Evolutionary conservation across 257 asterid genomes (phyloP), one percentile per base, ranked within the genome.

Genomic region (Osmanthus fragrans): DNA sequence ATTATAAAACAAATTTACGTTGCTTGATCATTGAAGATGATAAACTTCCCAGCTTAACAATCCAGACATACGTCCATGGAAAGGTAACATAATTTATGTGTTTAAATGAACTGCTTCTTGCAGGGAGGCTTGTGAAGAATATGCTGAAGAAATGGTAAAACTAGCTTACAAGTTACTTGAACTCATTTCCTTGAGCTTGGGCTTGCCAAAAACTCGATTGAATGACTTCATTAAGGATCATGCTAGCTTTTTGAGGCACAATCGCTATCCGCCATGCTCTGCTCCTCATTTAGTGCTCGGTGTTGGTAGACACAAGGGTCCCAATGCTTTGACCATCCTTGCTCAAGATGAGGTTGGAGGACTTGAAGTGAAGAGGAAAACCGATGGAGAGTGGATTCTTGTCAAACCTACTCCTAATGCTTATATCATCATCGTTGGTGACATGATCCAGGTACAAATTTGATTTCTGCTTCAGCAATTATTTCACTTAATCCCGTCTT

Each of bases 301-400:
- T 2, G 91, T 90, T 4, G 94, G 96, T n/a, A 73, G 91, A 15
- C 97, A 92, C 82, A 92, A 87, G 85, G 97, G 90, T 49, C 89
- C 85, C 0, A 92, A 87, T 39, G 88, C 87, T 40, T 77, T 91
- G 81, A 91, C 95, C 10, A 82, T 90, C 42, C 84, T 91, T 70
- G 90, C 84, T 74, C 97, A 92, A 68, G 97, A 92, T 49, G 83
- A 87, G 1, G 90, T 89, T 29, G 96, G 93, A 2, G 97, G 97
- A 11, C 94, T 91, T 36, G 85, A 92, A 80, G 94, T 92, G 36
- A 92, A 81, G 86, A 78, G 96, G 63, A 91, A 91, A 82, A 77
- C 82, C 0, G 96, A 92, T 67, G 97, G 94, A 45, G 91, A 92
- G 71, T 92, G 97, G 97, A 77, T 91, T 42, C 82, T 75, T 58